A percentile compares a stretch with the other conserved stretches of the same genome.
These are phyloP conservation scores for Dictyostelium citrinum DNA, from an alignment of 78 protist species.

Conservation along the genomic window DNA sequence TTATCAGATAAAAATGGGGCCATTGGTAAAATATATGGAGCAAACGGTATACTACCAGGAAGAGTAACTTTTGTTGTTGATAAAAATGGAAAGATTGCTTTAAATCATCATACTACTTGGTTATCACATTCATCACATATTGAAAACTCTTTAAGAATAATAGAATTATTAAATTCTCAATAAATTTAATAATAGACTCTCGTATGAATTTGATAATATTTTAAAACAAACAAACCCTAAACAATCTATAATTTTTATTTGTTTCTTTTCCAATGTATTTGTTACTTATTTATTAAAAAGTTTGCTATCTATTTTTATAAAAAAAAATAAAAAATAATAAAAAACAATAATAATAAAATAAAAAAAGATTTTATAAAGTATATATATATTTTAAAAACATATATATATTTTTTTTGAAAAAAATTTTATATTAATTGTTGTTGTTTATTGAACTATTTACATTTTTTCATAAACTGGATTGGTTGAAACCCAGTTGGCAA, in stretches of 20 bases:
- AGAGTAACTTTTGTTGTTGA: constrained; percentile 60
- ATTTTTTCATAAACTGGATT: background rate
- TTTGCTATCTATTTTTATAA: too few species aligned
- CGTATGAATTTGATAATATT: too few species aligned
- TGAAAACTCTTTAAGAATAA: constrained; percentile 15
- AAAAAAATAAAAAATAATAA: too few species aligned
- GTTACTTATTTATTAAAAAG: too few species aligned
- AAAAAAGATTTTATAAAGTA: background rate
- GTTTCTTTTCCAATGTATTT: too few species aligned
- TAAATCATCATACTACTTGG: background rate
- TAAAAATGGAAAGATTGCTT: constrained; percentile 31
- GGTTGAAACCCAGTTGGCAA: constrained; percentile 15
- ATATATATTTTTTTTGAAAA: background rate
- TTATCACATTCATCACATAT: constrained; percentile 17
- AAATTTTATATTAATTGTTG: background rate
- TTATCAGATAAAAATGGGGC: constrained; percentile 22
- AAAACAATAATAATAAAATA: background rate
- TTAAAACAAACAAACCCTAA: too few species aligned
- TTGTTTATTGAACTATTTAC: background rate
- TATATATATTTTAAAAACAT: too few species aligned
- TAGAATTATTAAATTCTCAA: constrained; percentile 9
- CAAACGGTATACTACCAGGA: constrained; percentile 29
- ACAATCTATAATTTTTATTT: too few species aligned
- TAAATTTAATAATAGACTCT: background rate
- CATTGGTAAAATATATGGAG: constrained; percentile 8